phyloP scores from a whole-genome alignment of 139 green algal species.

The Chlamydomonas schloesseri region DNA sequence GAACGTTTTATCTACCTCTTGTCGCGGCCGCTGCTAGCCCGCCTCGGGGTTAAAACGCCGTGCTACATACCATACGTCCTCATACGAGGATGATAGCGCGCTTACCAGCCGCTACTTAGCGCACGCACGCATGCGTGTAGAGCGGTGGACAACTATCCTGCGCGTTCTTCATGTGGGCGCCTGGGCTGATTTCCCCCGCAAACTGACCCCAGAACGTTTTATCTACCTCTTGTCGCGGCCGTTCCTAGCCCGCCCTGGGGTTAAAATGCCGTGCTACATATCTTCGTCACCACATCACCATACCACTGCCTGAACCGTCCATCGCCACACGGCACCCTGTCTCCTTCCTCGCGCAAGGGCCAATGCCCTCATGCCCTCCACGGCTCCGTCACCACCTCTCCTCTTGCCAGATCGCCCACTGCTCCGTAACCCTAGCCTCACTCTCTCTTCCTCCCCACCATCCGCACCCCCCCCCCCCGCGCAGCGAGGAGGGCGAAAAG shows the following conservation, averaged over 20 bases:
- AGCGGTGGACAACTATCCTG: neutral
- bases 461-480: neutral
- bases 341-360: too few relatives aligned
- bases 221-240: neutral
- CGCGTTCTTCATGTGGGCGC: neutral
- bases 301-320: too few relatives aligned
- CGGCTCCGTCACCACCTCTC: too few relatives aligned
- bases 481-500: constrained; percentile 87
- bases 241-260: neutral
- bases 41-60: neutral
- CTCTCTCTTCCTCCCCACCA: neutral
- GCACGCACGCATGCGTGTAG: too few relatives aligned
- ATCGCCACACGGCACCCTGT: too few relatives aligned
- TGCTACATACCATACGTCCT: too few relatives aligned
- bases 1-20: constrained; percentile 14
- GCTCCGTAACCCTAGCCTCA: neutral
- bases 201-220: neutral
- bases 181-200: neutral
- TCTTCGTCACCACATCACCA: neutral
- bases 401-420: too few relatives aligned
- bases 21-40: neutral
- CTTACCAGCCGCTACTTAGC: too few relatives aligned
- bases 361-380: too few relatives aligned
- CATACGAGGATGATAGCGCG: too few relatives aligned
- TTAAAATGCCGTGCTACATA: constrained; percentile 4